Percentiles rank a stretch among this genome's conserved stretches.
These are phyloP conservation scores for Aspergillus fructus DNA, from an alignment of 2,329 filamentous ascomycete species.

Conservation along the genomic window DNA sequence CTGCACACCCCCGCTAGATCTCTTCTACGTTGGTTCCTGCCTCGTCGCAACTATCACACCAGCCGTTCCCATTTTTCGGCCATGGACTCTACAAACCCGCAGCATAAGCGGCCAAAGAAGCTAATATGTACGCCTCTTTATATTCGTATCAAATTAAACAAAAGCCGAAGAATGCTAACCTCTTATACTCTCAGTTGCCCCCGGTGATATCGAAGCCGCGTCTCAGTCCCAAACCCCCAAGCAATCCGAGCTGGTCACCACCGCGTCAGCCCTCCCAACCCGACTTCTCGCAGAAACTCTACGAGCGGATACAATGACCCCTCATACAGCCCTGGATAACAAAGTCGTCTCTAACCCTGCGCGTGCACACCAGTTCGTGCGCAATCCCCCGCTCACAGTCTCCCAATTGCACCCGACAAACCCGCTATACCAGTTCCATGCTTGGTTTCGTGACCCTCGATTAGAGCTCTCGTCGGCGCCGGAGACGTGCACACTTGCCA, in stretches of 20 bases:
- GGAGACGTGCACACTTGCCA: constrained; percentile 85
- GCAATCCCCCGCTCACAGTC: constrained; percentile 42
- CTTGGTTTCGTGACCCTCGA: constrained; percentile 80
- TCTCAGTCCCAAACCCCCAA: constrained; percentile 16
- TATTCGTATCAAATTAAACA: background rate
- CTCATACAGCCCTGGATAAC: constrained; percentile 33
- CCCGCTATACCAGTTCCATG: constrained; percentile 82
- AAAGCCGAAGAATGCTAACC: background rate
- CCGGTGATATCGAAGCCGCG: constrained; percentile 39
- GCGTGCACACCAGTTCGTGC: constrained; percentile 44
- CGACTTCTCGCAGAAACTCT: constrained; percentile 21
- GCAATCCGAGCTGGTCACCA: constrained; percentile 13
- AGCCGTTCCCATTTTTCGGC: background rate
- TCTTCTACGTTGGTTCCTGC: background rate
- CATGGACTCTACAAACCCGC: constrained; percentile 5
- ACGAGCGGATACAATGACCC: constrained; percentile 37
- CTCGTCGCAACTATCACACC: background rate
- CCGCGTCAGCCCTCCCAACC: constrained; percentile 13
- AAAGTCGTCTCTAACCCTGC: constrained; percentile 38
- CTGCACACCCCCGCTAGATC: background rate
- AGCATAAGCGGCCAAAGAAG: constrained; percentile 12
- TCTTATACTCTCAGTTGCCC: constrained; percentile 35
- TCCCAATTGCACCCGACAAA: constrained; percentile 43
- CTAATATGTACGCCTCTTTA: constrained; percentile 3
- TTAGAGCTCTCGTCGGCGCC: constrained; percentile 66